Base-by-base conservation (phyloP, 2,329 filamentous ascomycete genomes). In the Pseudogymnoascus sp. region DNA sequence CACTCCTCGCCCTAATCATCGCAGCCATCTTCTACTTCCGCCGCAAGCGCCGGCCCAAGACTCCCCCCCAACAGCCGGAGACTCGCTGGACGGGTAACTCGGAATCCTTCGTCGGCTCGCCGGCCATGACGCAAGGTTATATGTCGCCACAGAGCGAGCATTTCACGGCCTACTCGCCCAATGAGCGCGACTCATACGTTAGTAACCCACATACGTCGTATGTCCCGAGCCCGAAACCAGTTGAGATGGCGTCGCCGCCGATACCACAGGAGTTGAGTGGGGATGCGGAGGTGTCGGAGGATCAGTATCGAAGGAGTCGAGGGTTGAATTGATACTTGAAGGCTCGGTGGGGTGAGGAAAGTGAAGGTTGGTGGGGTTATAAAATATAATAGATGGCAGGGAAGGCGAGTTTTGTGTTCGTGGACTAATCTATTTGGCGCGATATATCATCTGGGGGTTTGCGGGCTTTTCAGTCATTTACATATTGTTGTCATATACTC, bases 1-100 rank as follows among this genome's bases (percentile, higher is more conserved):
- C 65, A 7, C 65, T 69, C 7, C 37, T 69, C 3, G 62, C 69
- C 21, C n/a, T 69, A 3, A 65, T 65, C 3, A 29, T 69, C 31
- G 60, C 40, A 21, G 25, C 39, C 35, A 45, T 27, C 59, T 21
- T 45, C 6, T 31, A 48, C 59, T 10, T 15, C 59, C 36, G 29
- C n/a, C 59, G 33, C 39, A 52, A 60, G 27, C 59, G 21, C 13
- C 42, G 42, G 7, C 42, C 42, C 37, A 52, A 48, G 25, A 33
- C 36, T 13, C 45, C 36, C 8, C 37, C 21, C 10, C 33, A 18
- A 29, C 59, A 25, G 39, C 39, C 37, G 6, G 15, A 60, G 36
- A 9, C 3, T 21, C 25, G 18, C 29, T 31, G 59, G 59, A 31
- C 45, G 21, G 27, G 59, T 9, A 13, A 33, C 37, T 48, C 59